A percentile compares a stretch with the other conserved stretches of the same genome.
These are phyloP conservation scores for Neopestalotiopsis clavispora DNA, from an alignment of 2,329 filamentous ascomycete species.

Conservation along the genomic window DNA sequence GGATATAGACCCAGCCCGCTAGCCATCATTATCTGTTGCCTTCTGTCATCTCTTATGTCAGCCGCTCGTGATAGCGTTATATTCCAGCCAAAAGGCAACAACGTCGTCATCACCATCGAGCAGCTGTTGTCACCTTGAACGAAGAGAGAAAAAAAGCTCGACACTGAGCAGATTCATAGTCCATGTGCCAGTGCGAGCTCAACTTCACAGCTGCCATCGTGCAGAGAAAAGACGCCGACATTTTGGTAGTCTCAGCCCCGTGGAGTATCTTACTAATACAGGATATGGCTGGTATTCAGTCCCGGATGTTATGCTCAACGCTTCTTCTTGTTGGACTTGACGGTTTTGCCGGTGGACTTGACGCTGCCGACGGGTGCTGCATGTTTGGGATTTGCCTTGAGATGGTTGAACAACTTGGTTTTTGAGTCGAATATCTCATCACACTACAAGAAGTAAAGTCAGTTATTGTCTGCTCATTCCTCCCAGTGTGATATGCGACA, in stretches of 20 bases:
- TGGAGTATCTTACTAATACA: background rate
- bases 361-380: constrained; percentile 52
- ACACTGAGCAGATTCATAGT: too few relatives aligned
- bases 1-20: constrained; percentile 21
- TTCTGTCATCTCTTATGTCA: background rate
- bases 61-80: background rate
- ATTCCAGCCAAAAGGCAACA: too few relatives aligned
- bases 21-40: constrained; percentile 9
- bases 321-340: constrained; percentile 42
- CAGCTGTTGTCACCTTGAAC: too few relatives aligned
- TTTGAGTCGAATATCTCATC: constrained; percentile 60
- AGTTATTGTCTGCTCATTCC: background rate
- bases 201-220: too few relatives aligned
- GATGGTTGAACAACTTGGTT: constrained; percentile 75
- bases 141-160: too few relatives aligned
- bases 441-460: constrained; percentile 36
- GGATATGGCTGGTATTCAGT: background rate
- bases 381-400: constrained; percentile 65
- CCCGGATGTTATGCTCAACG: constrained; percentile 27
- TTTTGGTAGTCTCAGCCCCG: too few relatives aligned
- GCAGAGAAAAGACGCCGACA: too few relatives aligned
- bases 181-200: too few relatives aligned
- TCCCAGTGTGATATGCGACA: constrained; percentile 23
- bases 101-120: too few relatives aligned
- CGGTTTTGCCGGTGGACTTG: constrained; percentile 25